Evolutionary conservation across 2,329 filamentous ascomycete species (phyloP).

Genomic region (Harringtonia aguacate): DNA sequence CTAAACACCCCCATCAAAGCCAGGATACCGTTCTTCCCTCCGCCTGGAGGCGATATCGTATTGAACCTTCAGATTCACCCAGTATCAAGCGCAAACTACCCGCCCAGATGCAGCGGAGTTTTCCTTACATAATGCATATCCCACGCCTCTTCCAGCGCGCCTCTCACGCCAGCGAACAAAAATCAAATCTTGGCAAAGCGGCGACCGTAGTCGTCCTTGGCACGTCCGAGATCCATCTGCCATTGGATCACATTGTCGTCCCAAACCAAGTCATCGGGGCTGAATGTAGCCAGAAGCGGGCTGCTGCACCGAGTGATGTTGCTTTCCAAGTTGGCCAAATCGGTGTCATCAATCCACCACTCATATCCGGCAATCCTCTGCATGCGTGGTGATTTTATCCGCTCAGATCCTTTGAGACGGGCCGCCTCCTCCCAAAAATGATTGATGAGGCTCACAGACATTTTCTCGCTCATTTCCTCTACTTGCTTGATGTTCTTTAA

Average conservation of each 20-base stretch:
- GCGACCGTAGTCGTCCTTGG: slow-evolving; percentile 1
- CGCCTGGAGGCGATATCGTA: too few relatives aligned
- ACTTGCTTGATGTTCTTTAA: slow-evolving; percentile 1
- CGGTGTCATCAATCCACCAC: neutral
- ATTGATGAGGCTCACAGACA: neutral
- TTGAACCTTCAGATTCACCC: too few relatives aligned
- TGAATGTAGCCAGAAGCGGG: neutral
- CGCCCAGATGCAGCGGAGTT: too few relatives aligned
- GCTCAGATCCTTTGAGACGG: slow-evolving; percentile 5
- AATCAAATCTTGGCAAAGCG: slow-evolving; percentile 6
- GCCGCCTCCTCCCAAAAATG: slow-evolving; percentile 6
- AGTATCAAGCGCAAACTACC: too few relatives aligned
- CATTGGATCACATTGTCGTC: slow-evolving; percentile 3
- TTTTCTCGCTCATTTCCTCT: neutral
- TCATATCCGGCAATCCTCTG: neutral
- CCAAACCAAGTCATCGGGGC: slow-evolving; percentile 7
- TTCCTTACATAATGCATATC: too few relatives aligned
- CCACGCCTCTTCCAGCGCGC: too few relatives aligned
- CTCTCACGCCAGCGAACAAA: too few relatives aligned
- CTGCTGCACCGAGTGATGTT: neutral
- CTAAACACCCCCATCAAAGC: too few relatives aligned
- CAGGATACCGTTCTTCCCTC: too few relatives aligned
- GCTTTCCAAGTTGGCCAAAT: neutral
- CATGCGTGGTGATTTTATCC: neutral
- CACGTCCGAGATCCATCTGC: slow-evolving; percentile 1